These are phyloP conservation scores for Solanum gandarillasii DNA, from an alignment of 257 asterid genomes.

Conservation along the genomic window DNA sequence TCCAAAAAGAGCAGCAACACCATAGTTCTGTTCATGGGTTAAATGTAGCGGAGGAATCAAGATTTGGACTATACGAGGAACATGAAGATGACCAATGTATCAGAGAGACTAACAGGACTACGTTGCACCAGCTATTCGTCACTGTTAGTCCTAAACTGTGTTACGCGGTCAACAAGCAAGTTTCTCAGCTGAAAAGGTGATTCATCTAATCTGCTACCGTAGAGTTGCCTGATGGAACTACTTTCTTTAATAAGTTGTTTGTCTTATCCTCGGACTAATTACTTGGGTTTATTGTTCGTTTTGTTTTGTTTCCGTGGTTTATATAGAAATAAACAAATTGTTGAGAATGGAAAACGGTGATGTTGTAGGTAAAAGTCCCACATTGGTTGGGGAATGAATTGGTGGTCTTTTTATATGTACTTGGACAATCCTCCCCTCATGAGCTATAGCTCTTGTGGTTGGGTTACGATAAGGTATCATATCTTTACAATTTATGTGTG, in stretches of 20 bases:
- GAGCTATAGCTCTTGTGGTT: too few relatives aligned
- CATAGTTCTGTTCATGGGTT: constrained; percentile 23
- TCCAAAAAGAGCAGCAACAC: constrained; percentile 33
- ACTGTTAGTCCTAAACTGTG: constrained; percentile 65
- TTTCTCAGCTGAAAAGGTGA: constrained; percentile 48
- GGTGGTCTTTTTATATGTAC: too few relatives aligned
- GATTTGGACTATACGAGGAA: neutral
- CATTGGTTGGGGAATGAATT: too few relatives aligned
- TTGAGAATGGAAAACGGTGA: neutral
- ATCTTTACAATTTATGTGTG: neutral
- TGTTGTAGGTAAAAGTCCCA: too few relatives aligned
- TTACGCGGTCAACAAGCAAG: constrained; percentile 51
- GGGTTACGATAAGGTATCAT: fast-evolving
- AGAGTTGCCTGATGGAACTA: neutral
- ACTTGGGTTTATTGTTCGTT: neutral
- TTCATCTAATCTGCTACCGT: neutral
- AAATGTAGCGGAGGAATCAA: neutral
- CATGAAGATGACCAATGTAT: neutral
- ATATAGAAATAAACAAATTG: neutral
- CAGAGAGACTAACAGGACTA: constrained; percentile 2
- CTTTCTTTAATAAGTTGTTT: neutral
- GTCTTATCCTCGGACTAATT: neutral
- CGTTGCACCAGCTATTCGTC: constrained; percentile 51
- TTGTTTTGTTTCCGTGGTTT: neutral
- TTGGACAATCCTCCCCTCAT: too few relatives aligned